Percentiles rank a stretch among this genome's conserved stretches.
Evolutionary conservation across 192 early-diverging fungal species (phyloP).

Genomic region (Coemansia sp.): DNA sequence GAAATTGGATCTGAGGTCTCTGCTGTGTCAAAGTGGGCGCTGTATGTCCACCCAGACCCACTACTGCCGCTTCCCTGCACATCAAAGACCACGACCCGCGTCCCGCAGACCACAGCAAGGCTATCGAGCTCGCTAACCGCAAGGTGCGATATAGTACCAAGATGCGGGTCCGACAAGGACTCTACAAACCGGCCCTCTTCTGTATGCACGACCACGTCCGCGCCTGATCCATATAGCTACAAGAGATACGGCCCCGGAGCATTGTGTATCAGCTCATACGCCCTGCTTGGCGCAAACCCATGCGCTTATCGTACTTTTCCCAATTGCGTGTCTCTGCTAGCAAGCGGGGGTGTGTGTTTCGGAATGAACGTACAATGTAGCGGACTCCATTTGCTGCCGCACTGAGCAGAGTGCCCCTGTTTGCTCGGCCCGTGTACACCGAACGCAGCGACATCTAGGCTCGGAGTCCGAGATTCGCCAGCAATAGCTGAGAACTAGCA

Average conservation of each 20-base stretch:
- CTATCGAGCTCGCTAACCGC: slow-evolving; percentile 6
- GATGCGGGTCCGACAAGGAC: slow-evolving; percentile 11
- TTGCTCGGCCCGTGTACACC: slow-evolving; percentile 43
- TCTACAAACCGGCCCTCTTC: slow-evolving; percentile 14
- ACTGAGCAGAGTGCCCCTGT: slow-evolving; percentile 20
- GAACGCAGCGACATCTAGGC: slow-evolving; percentile 27
- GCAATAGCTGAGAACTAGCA: not conserved
- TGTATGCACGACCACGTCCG: slow-evolving; percentile 30
- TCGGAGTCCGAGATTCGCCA: not conserved
- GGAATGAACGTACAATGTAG: slow-evolving; percentile 48
- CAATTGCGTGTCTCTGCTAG: too few relatives aligned
- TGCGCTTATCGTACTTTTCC: too few relatives aligned
- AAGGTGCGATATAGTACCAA: slow-evolving; percentile 13
- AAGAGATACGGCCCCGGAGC: too few relatives aligned
- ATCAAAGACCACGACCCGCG: slow-evolving; percentile 7
- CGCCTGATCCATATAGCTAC: slow-evolving; percentile 43
- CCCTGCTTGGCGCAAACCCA: too few relatives aligned
- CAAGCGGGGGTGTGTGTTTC: too few relatives aligned
- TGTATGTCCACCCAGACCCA: not conserved
- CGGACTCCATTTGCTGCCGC: not conserved
- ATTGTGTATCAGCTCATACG: too few relatives aligned
- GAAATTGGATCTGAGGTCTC: too few relatives aligned
- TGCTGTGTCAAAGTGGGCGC: too few relatives aligned
- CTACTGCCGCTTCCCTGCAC: not conserved
- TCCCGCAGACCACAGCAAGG: slow-evolving; percentile 17